Percentiles rank a stretch among this genome's conserved stretches.
These are phyloP conservation scores for Aspergillus panamensis DNA, from an alignment of 495 filamentous ascomycete genomes.

Conservation along the genomic window DNA sequence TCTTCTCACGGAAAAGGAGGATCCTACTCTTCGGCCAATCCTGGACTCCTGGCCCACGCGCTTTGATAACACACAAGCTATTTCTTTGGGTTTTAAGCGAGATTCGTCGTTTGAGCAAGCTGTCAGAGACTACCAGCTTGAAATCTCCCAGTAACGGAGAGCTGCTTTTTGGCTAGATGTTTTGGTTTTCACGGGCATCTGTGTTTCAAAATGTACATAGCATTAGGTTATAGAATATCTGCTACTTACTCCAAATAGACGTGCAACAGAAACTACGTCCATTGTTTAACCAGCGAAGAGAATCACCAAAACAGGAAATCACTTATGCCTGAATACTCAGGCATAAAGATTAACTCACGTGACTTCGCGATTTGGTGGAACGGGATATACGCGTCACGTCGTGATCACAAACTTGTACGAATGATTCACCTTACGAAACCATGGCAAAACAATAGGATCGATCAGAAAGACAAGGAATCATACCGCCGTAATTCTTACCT, in stretches of 20 bases:
- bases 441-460: slow-evolving; percentile 79
- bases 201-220: slow-evolving; percentile 6
- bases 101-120: slow-evolving; percentile 56
- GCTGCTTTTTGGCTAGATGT: background rate
- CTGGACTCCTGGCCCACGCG: slow-evolving; percentile 65
- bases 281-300: background rate
- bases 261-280: too few species aligned
- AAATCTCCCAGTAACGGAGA: slow-evolving; percentile 20
- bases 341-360: slow-evolving; percentile 3
- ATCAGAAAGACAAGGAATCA: background rate
- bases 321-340: background rate
- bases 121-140: slow-evolving; percentile 50
- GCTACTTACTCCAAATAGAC: background rate
- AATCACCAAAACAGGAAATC: too few species aligned
- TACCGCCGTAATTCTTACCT: background rate
- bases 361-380: slow-evolving; percentile 6
- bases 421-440: slow-evolving; percentile 43
- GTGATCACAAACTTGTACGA: slow-evolving; percentile 28
- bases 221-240: background rate
- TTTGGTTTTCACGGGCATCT: background rate
- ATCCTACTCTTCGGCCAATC: slow-evolving; percentile 58
- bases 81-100: slow-evolving; percentile 54
- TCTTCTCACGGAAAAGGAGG: slow-evolving; percentile 57
- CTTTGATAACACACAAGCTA: slow-evolving; percentile 58
- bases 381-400: slow-evolving; percentile 4